Evolutionary conservation across 2,329 filamentous ascomycete genomes (phyloP), one percentile per base, ranked within the genome.

Genomic region (Xylariaceae sp.): DNA sequence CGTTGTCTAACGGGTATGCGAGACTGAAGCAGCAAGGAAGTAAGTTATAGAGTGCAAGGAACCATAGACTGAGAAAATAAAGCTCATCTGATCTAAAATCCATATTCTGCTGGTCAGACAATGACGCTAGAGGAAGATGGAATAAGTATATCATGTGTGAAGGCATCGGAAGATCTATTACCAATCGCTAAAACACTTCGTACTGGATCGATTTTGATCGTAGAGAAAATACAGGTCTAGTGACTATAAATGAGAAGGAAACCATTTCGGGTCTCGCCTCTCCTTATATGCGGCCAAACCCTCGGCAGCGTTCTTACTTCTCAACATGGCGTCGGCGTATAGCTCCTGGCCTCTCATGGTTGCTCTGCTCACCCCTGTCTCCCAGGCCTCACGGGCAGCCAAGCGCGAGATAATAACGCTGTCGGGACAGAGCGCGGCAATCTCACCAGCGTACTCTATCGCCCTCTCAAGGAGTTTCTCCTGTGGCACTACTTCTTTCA

Each of bases 1-100:
- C 64, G 2, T 52, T 71, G 54, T 65, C 60, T 32, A 67, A 67
- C 40, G 65, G 65, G 2, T 62, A 61, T 44, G 65, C 65, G 2
- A 57, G 55, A 37, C 55, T 67, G 32, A 53, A 52, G 12, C 52
- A 56, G 10, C 44, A 57, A 17, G 51, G 48, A n/a, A 62, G 58
- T 21, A 64, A 60, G 52, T 41, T 67, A 32, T 51, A 48, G 22
- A 19, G 11, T 16, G 32, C 32, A 14, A n/a, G n/a, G n/a, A n/a
- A n/a, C n/a, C n/a, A n/a, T n/a, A n/a, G n/a, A n/a, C n/a, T n/a
- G n/a, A n/a, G n/a, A n/a, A n/a, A n/a, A n/a, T n/a, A n/a, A n/a
- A n/a, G n/a, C n/a, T n/a, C n/a, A n/a, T n/a, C n/a, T n/a, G n/a
- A n/a, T n/a, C n/a, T n/a, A n/a, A n/a, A n/a, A n/a, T n/a, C n/a